Evolutionary conservation across 1,284 basidiomycete genomes (phyloP), one percentile per base, ranked within the genome.

Genomic region (Ganoderma lucidum): DNA sequence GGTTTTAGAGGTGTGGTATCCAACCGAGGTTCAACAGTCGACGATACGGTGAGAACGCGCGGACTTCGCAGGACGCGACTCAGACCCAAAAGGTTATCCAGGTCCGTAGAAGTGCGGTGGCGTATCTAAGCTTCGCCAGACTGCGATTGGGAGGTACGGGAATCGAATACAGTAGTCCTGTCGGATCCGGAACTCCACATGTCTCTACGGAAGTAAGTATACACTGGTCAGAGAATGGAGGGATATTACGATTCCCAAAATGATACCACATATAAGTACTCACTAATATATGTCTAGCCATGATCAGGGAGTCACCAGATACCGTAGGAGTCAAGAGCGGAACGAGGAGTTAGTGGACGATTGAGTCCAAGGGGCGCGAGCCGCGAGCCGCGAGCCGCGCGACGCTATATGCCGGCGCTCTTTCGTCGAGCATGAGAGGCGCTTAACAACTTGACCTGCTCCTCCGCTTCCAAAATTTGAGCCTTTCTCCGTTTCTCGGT

Each of bases 381-480:
- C 23, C 23, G 23, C 23, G 23, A 23, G 23, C 23, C 23, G 23
- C 23, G 23, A 23, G 23, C 23, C 23, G 39, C n/a, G 61, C 17
- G 23, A 6, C n/a, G 17, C 3, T 3, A 6, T 2, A n/a, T 35
- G 10, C 32, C 19, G 56, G 58, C 58, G 63, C 53, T 35, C 53
- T 17, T 56, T 15, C 8, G 10, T 30, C 32, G 17, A 45, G 41
- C 56, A 17, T 35, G 32, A 45, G 63, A 60, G 65, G 69, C 69
- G 69, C 64, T 56, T 69, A 42, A 28, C 15, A 41, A 42, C 72
- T 63, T 68, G 56, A 35, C 62, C 35, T 70, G 58, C n/a, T 63
- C 48, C 64, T 45, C 48, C n/a, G 37, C 41, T n/a, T 65, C 59
- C 63, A 63, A 71, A 70, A 60, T 70, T 64, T 64, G 70, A 23